These are phyloP conservation scores for Bothriochloa decipiens DNA, from an alignment of 176 grass and related monocot genomes.

Conservation along the genomic window DNA sequence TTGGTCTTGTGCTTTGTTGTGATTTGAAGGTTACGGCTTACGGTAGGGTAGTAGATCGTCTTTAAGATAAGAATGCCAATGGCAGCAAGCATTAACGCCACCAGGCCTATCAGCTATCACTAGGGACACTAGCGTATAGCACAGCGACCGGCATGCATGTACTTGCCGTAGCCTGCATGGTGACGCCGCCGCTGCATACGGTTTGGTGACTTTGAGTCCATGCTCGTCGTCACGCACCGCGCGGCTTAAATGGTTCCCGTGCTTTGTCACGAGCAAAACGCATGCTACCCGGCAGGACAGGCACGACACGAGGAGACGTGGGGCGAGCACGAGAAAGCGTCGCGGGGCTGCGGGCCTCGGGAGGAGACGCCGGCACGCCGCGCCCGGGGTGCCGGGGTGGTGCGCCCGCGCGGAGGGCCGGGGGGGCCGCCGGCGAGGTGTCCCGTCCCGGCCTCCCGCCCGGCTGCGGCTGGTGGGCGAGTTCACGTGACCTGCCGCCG, in stretches of 20 bases:
- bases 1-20: neutral
- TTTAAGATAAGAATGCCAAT: neutral
- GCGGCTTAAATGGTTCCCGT: neutral
- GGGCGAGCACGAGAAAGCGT: neutral
- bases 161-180: neutral
- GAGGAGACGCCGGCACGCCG: neutral
- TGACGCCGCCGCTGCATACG: neutral
- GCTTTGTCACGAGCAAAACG: neutral
- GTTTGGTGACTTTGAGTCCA: neutral
- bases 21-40: neutral
- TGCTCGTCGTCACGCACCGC: neutral
- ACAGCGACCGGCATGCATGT: neutral
- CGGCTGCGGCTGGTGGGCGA: too few relatives aligned
- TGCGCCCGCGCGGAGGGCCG: too few relatives aligned
- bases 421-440: neutral
- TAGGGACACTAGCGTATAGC: neutral
- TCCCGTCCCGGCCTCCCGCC: neutral
- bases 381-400: neutral
- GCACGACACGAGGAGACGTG: neutral
- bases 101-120: neutral
- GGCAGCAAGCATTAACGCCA: neutral
- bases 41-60: neutral
- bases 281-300: neutral
- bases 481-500: neutral
- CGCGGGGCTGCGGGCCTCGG: neutral